Evolutionary conservation across 768 basidiomycete species (phyloP).

Genomic region (Rhodocollybia butyracea): DNA sequence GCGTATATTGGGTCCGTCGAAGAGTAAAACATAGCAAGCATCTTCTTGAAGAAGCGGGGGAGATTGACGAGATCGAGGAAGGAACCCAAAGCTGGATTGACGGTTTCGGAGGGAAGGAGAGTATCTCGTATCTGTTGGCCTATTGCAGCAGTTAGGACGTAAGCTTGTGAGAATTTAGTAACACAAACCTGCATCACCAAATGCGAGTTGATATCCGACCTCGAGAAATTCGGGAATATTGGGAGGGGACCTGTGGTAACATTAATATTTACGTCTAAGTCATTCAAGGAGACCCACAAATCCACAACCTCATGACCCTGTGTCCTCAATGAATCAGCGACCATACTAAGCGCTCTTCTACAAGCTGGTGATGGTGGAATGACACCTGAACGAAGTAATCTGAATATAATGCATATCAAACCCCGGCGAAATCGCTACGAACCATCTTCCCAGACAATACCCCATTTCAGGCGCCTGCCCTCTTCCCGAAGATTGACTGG

Average conservation of each 20-base stretch:
- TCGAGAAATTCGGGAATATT: constrained; percentile 45
- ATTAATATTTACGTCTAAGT: background rate
- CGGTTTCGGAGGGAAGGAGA: constrained; percentile 30
- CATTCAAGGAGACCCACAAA: constrained; percentile 39
- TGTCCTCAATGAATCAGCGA: constrained; percentile 48
- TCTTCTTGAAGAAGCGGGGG: constrained; percentile 33
- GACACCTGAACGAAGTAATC: constrained; percentile 35
- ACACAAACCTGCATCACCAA: constrained; percentile 51
- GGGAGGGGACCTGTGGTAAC: constrained; percentile 35
- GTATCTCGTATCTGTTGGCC: constrained; percentile 40
- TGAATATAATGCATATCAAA: background rate
- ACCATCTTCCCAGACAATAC: constrained; percentile 66
- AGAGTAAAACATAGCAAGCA: constrained; percentile 38
- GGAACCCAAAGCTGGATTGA: constrained; percentile 26
- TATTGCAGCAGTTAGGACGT: constrained; percentile 17
- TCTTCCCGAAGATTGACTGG: constrained; percentile 42
- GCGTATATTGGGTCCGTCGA: constrained; percentile 35
- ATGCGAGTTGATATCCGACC: constrained; percentile 51
- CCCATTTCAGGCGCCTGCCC: constrained; percentile 57
- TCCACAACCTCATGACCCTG: constrained; percentile 64
- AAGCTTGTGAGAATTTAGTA: constrained; percentile 7
- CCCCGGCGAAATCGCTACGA: constrained; percentile 12
- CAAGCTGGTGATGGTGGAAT: constrained; percentile 65
- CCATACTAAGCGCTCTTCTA: constrained; percentile 48
- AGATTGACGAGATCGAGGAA: constrained; percentile 14